phyloP scores from a whole-genome alignment of 2,329 filamentous ascomycete genomes.

The Cercospora janseana region DNA sequence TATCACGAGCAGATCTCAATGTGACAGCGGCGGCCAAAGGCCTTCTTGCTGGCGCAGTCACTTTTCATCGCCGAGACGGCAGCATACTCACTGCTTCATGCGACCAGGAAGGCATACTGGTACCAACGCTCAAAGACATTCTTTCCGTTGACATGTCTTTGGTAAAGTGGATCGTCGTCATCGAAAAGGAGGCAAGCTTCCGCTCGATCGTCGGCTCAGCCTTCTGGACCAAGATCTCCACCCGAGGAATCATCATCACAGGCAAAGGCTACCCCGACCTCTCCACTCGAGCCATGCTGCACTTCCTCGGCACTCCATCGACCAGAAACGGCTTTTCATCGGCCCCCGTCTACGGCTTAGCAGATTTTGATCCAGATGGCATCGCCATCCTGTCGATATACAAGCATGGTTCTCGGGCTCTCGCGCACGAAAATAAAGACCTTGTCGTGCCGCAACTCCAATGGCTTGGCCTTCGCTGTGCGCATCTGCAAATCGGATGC shows the following conservation, averaged over 20 bases:
- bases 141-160: conserved; percentile 50
- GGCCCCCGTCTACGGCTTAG: conserved; percentile 59
- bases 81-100: conserved; percentile 42
- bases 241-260: conserved; percentile 66
- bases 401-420: conserved; percentile 63
- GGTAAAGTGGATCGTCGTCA: conserved; percentile 65
- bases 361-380: conserved; percentile 77
- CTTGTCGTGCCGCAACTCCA: conserved; percentile 52
- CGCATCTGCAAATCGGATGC: conserved; percentile 31
- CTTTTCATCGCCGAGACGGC: conserved; percentile 48
- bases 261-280: conserved; percentile 82
- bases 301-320: conserved; percentile 49
- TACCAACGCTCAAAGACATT: conserved; percentile 57
- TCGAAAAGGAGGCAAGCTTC: conserved; percentile 85
- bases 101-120: conserved; percentile 56
- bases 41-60: conserved; percentile 60
- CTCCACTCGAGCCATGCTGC: conserved; percentile 64
- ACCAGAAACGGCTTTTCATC: conserved; percentile 45
- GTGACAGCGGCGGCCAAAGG: conserved; percentile 75
- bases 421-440: conserved; percentile 58
- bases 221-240: conserved; percentile 54
- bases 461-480: conserved; percentile 63
- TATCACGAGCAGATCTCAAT: conserved; percentile 65
- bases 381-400: conserved; percentile 72
- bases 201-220: conserved; percentile 59